Conservation (phyloP, 768 basidiomycete genomes). For the Clavaria fumosa region DNA sequence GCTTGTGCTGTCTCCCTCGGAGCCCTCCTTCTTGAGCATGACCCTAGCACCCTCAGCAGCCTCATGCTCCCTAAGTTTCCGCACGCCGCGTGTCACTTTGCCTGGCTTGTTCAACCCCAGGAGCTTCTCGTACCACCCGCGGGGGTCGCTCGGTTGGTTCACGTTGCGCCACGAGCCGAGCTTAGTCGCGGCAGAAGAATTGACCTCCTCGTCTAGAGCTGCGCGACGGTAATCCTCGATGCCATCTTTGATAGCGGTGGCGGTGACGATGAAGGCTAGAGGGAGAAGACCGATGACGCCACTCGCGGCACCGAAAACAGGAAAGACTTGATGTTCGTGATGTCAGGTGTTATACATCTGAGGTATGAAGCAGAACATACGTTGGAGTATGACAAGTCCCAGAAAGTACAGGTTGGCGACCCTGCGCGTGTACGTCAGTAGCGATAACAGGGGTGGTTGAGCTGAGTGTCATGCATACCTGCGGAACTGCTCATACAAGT, state of each 20-base stretch:
- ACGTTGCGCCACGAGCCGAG: slow-evolving; percentile 79
- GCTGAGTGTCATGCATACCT: slow-evolving; percentile 31
- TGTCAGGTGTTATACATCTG: slow-evolving; percentile 8
- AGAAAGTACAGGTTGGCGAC: slow-evolving; percentile 92
- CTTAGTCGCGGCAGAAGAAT: slow-evolving; percentile 85
- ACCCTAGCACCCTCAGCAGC: slow-evolving; percentile 45
- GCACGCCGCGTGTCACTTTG: slow-evolving; percentile 70
- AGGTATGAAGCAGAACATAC: slow-evolving; percentile 23
- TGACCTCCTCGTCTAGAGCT: slow-evolving; percentile 79
- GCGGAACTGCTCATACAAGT: slow-evolving; percentile 88
- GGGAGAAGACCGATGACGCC: slow-evolving; percentile 75
- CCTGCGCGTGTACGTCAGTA: slow-evolving; percentile 21
- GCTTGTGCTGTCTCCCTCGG: slow-evolving; percentile 22
- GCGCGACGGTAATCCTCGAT: slow-evolving; percentile 93
- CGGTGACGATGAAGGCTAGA: slow-evolving; percentile 68
- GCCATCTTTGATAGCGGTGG: slow-evolving; percentile 92
- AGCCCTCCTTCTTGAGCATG: slow-evolving; percentile 39
- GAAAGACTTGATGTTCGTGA: slow-evolving; percentile 42
- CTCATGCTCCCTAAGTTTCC: slow-evolving; percentile 71
- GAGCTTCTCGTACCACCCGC: slow-evolving; percentile 62
- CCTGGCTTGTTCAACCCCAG: slow-evolving; percentile 57
- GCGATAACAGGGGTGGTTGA: not conserved
- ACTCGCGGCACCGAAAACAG: slow-evolving; percentile 79
- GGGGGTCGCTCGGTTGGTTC: slow-evolving; percentile 68
- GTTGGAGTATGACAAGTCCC: slow-evolving; percentile 62